Conservation (phyloP, 1,139 yeast genomes). For the Pichia sp. region DNA sequence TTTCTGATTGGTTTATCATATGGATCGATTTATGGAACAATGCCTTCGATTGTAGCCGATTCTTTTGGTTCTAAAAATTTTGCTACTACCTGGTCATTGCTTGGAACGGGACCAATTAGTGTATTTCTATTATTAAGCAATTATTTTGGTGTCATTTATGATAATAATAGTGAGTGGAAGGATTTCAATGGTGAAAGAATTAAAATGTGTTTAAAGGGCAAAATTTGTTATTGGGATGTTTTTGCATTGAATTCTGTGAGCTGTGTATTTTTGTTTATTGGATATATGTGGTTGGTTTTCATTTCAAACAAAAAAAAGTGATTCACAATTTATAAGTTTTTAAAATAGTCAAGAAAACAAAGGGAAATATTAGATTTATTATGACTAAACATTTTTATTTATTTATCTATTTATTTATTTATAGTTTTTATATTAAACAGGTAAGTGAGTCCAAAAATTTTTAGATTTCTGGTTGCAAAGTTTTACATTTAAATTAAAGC, state of each 20-base stretch:
- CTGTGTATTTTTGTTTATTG: constrained; percentile 24
- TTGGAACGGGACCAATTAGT: constrained; percentile 44
- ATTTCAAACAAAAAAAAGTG: constrained; percentile 1
- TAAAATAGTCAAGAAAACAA: too few species aligned
- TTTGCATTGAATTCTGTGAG: constrained; percentile 34
- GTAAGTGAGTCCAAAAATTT: too few species aligned
- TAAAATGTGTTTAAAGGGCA: constrained; percentile 35
- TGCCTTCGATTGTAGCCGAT: constrained; percentile 76
- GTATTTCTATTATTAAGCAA: constrained; percentile 38
- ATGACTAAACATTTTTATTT: too few species aligned
- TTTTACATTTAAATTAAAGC: too few species aligned
- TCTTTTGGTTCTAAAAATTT: constrained; percentile 66
- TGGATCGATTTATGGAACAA: constrained; percentile 75
- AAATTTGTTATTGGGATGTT: constrained; percentile 36
- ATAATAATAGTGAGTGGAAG: constrained; percentile 30
- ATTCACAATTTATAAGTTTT: neutral
- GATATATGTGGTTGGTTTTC: constrained; percentile 16
- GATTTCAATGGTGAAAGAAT: constrained; percentile 25
- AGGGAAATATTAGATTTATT: too few species aligned
- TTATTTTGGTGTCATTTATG: constrained; percentile 39
- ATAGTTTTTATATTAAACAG: too few species aligned
- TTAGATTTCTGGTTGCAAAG: too few species aligned
- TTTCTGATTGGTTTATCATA: constrained; percentile 66
- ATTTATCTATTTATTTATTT: too few species aligned
- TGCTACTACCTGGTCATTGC: constrained; percentile 76